phyloP scores from a whole-genome alignment of 2,329 filamentous ascomycete genomes.

The Leptographium wingfieldii region DNA sequence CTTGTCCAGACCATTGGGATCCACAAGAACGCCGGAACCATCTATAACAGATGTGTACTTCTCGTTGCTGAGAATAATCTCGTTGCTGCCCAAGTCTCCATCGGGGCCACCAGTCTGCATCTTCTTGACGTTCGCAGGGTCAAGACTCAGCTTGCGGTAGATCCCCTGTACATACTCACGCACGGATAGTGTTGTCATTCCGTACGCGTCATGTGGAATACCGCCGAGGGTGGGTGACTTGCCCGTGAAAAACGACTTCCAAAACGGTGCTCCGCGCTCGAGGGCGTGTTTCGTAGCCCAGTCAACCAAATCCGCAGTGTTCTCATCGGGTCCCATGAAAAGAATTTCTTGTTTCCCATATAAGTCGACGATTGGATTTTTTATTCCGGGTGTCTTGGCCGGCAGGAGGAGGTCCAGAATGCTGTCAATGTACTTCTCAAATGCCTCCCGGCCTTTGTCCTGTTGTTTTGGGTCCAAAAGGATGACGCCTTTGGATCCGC shows the following conservation, averaged over 20 bases:
- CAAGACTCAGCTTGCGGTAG: slow-evolving; percentile 88
- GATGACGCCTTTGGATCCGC: slow-evolving; percentile 95
- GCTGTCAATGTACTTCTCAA: slow-evolving; percentile 99
- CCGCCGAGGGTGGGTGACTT: slow-evolving; percentile 94
- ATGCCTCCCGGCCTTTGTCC: slow-evolving; percentile 81
- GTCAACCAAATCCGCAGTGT: slow-evolving; percentile 91
- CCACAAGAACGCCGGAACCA: slow-evolving; percentile 85
- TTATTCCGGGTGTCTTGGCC: slow-evolving; percentile 87
- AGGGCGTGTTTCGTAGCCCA: slow-evolving; percentile 98
- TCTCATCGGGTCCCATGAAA: slow-evolving; percentile 98
- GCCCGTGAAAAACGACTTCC: slow-evolving; percentile 99
- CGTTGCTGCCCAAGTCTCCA: slow-evolving; percentile 92
- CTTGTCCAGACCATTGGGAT: slow-evolving; percentile 78
- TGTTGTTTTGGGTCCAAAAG: slow-evolving; percentile 89
- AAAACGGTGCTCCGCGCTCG: slow-evolving; percentile 81
- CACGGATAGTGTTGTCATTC: slow-evolving; percentile 95
- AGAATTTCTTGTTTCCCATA: slow-evolving; percentile 93
- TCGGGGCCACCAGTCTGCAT: slow-evolving; percentile 97
- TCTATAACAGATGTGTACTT: slow-evolving; percentile 95
- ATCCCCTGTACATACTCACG: slow-evolving; percentile 94
- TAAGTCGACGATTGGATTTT: slow-evolving; percentile 93
- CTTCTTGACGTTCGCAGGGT: slow-evolving; percentile 75
- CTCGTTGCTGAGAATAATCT: slow-evolving; percentile 91
- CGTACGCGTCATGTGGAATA: slow-evolving; percentile 91
- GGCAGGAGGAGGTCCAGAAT: slow-evolving; percentile 90